Base-by-base conservation (phyloP, 2,329 filamentous ascomycete genomes). In the Penicillium sclerotigenum region DNA sequence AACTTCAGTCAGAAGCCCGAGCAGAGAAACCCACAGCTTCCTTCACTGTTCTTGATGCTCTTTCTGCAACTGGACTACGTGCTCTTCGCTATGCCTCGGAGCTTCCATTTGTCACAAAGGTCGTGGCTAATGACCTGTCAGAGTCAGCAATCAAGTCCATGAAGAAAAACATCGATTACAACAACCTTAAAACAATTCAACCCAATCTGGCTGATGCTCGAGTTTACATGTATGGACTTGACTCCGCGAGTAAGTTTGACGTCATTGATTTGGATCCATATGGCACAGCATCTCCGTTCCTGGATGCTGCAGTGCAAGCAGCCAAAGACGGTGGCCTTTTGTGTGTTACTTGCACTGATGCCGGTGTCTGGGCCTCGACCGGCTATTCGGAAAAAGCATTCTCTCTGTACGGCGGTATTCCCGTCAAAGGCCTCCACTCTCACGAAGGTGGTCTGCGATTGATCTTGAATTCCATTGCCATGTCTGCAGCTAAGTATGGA, bases 211-310 rank as follows among this genome's bases (percentile, higher is more conserved):
- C 90, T 42, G 93, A 97, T 75, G 94, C 94, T 1, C 84, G 94
- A 45, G 86, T 85, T 4, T 90, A 96, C 74, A 97, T 99, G 93
- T 97, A 97, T 73, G 82, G 82, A 59, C 77, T 84, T 51, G 53
- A 58, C 6, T 65, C 71, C 54, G 58, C 72, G 33, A 64, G 85
- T 68, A 86, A 83, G 66, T 99, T 96, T 72, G 90, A 97, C 72
- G 92, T 97, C 22, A 94, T 99, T 61, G 94, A 99, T 71, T 82
- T 99, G 29, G 94, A 99, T 71, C 94, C 94, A 0, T 99, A 99
- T 67, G 94, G 94, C 40, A 95, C 91, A 0, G 94, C 93, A 0
- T 90, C 90, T 10, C 89, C 90, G 1, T 99, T 99, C 73, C 82
- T 99, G 52, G 94, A 99, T 70, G 87, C 90, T 1, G 91, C 94